These are phyloP conservation scores for Bipolaris oryzae DNA, from an alignment of 2,329 filamentous ascomycete species.

Conservation along the genomic window DNA sequence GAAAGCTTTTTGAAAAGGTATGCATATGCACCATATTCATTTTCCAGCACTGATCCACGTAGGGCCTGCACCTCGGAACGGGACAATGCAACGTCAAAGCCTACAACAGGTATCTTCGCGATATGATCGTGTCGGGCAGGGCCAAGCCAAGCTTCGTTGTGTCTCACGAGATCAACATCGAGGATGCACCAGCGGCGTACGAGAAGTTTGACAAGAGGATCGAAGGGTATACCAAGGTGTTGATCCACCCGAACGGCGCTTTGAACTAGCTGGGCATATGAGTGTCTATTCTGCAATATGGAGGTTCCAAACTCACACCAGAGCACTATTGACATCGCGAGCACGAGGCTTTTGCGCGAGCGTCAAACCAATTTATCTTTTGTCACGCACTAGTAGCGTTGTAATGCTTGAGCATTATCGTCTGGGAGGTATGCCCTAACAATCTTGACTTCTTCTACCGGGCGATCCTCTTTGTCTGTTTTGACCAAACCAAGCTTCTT, in stretches of 20 bases:
- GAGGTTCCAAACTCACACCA: conserved; percentile 5
- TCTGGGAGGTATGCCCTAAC: conserved; percentile 73
- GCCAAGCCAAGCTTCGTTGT: conserved; percentile 72
- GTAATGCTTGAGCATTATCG: conserved; percentile 55
- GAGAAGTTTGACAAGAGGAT: conserved; percentile 70
- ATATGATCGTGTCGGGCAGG: conserved; percentile 67
- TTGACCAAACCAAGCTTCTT: conserved; percentile 87
- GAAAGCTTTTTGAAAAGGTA: conserved; percentile 72
- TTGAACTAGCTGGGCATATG: conserved; percentile 24
- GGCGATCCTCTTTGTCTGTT: conserved; percentile 80
- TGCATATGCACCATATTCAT: background rate
- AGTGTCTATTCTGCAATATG: conserved; percentile 5
- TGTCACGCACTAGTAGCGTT: conserved; percentile 6
- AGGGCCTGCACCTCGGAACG: conserved; percentile 65
- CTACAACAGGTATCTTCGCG: conserved; percentile 69
- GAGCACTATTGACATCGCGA: background rate
- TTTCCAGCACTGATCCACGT: conserved; percentile 9
- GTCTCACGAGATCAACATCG: conserved; percentile 67
- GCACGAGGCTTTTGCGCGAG: background rate
- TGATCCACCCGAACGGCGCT: conserved; percentile 68
- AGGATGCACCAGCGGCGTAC: conserved; percentile 66
- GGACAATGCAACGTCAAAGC: conserved; percentile 72
- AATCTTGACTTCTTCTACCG: conserved; percentile 82
- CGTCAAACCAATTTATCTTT: background rate
- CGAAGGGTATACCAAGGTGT: conserved; percentile 71